A percentile compares a stretch with the other conserved stretches of the same genome.
Conservation (phyloP, 768 basidiomycete genomes). For the Inosperma sp. region DNA sequence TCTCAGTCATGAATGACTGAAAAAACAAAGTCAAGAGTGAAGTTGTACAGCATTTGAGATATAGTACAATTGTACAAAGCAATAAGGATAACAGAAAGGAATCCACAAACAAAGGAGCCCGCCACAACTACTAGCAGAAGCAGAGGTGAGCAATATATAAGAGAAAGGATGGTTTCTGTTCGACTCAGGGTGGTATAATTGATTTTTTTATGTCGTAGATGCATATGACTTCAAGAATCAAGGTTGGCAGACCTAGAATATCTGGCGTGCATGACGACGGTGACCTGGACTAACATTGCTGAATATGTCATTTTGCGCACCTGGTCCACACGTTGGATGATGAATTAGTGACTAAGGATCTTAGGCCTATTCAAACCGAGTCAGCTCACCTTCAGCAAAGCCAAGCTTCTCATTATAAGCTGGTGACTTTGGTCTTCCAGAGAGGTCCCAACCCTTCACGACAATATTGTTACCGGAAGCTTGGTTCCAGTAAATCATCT, state of each 20-base stretch:
- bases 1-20: too few species aligned
- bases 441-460: conserved; percentile 37
- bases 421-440: conserved; percentile 40
- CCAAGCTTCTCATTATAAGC: conserved; percentile 48
- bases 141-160: too few species aligned
- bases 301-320: conserved; percentile 45
- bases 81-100: too few species aligned
- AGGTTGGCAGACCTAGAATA: neutral
- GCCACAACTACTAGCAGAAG: too few species aligned
- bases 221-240: neutral
- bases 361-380: neutral
- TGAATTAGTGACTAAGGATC: neutral
- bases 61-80: too few species aligned
- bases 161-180: neutral
- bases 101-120: too few species aligned
- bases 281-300: conserved; percentile 6
- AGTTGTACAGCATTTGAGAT: too few species aligned
- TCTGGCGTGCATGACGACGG: neutral
- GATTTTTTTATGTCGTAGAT: too few species aligned
- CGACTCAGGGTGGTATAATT: too few species aligned
- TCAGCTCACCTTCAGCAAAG: conserved; percentile 42
- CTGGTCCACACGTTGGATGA: conserved; percentile 16
- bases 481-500: conserved; percentile 56
- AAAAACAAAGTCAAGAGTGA: too few species aligned
- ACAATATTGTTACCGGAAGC: conserved; percentile 43